Base-by-base conservation (phyloP, 306 rosid species). In the Prunus padus region DNA sequence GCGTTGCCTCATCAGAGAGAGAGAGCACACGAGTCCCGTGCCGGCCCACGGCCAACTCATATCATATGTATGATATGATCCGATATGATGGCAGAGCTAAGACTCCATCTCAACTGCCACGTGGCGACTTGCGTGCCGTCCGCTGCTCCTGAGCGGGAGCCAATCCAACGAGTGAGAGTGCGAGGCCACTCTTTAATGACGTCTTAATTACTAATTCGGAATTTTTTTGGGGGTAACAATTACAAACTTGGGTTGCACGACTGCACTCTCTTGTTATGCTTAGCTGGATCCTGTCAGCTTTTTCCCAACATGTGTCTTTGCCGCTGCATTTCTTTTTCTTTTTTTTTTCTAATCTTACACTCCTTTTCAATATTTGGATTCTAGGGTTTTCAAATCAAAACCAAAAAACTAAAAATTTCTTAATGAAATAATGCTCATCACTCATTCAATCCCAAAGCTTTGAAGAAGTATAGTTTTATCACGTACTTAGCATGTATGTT, bases 11-110 rank as follows among this genome's bases (percentile, higher is more conserved):
- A 69, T 20, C 30, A 8, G 10, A 22, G 59, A 40, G 69, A 59
- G 42, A 40, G 69, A 59, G 45, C 80, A 61, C 87, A 69, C 80
- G 82, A 68, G 84, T 51, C 77, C 67, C 77, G 77, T 83, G 79
- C 64, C 83, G 82, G 76, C 79, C 71, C 84, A 50, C 54, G 73
- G 67, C 72, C 72, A n/a, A n/a, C n/a, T n/a, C 72, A 75, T 12
- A 33, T 20, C 65, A 13, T 26, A 59, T 0, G 19, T 46, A 25
- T 11, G 11, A 13, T 9, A 40, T 13, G 67, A 19, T 67, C 33
- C 69, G 22, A 62, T 25, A 16, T 55, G 22, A 57, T 25, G 64
- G 13, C 12, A 30, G 18, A 11, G 20, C 44, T 14, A 7, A 42
- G 71, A 59, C 52, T 40, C 51, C 55, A 71, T 70, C 77, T n/a